Base-by-base conservation (phyloP, 2,329 filamentous ascomycete species). In the Cadophora malorum region DNA sequence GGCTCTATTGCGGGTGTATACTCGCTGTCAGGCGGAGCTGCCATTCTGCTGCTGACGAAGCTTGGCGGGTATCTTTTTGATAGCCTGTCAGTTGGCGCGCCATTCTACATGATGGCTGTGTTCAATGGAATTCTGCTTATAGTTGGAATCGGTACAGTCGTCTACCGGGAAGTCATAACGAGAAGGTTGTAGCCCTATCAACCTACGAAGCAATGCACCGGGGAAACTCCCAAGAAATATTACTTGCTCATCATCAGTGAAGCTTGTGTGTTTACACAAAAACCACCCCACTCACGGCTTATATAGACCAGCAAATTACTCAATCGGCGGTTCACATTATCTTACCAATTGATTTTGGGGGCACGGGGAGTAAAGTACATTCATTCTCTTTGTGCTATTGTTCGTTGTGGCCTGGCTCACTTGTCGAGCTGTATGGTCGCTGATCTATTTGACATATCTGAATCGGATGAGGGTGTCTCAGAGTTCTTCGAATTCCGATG, bases 1-100 rank as follows among this genome's bases (percentile, higher is more conserved):
- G 96, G 96, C 14, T 95, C 93, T 16, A 96, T 99, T 72, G 95
- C 96, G 0, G 96, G 96, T 1, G 90, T 97, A 0, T 99, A 99
- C 79, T 96, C 92, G 64, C 87, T 97, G 70, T 94, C 91, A 66
- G 96, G 96, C 12, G 96, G 95, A 16, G 91, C 89, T 0, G 96
- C 94, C 0, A 99, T 99, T 63, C 79, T 99, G 65, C 80, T 98
- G 5, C 85, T 99, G 19, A 98, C 96, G 0, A 99, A 99, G 80
- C 79, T 96, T 4, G 96, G 96, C 14, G 96, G 96, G 0, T 87
- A 88, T 47, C 80, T 97, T 59, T 99, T 98, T 76, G 96, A 99
- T 78, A 84, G 80, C 23, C 82, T 89, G 64, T 90, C 90, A 0
- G 85, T 85, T 2, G 91, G 92, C 0, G 91, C 92, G 12, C 96